Percentiles rank a stretch among this genome's conserved stretches.
These are phyloP conservation scores for Hypoxylon lienhwacheense DNA, from an alignment of 495 filamentous ascomycete species.

Conservation along the genomic window DNA sequence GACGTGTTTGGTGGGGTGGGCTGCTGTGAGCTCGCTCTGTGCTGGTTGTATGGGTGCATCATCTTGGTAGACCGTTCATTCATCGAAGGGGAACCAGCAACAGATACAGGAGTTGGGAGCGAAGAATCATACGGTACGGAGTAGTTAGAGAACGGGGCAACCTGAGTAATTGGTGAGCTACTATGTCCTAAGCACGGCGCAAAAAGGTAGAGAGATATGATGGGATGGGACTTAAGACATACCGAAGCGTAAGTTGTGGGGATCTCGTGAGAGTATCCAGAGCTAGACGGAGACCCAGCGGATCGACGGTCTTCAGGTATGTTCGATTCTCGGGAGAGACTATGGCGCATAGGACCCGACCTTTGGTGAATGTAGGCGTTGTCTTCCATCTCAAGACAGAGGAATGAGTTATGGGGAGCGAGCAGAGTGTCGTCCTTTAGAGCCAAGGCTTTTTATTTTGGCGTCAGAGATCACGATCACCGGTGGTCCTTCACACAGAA, in stretches of 20 bases:
- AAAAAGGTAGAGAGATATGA: neutral
- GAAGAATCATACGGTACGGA: conserved; percentile 46
- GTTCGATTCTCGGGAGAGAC: conserved; percentile 29
- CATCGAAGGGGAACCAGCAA: conserved; percentile 48
- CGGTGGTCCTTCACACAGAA: conserved; percentile 19
- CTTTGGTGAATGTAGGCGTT: conserved; percentile 24
- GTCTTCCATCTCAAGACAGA: conserved; percentile 33
- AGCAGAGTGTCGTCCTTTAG: conserved; percentile 3
- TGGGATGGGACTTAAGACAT: conserved; percentile 13
- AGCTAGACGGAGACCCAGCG: conserved; percentile 25
- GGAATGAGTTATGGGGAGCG: conserved; percentile 1
- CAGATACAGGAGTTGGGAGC: conserved; percentile 52
- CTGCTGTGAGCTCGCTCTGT: conserved; percentile 39
- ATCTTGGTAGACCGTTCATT: conserved; percentile 45
- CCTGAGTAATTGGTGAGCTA: conserved; percentile 32
- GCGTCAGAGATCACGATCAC: conserved; percentile 19
- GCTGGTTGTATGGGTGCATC: conserved; percentile 41
- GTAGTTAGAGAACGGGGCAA: conserved; percentile 49
- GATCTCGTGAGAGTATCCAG: conserved; percentile 36
- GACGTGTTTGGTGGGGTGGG: conserved; percentile 50
- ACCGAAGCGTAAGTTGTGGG: conserved; percentile 36
- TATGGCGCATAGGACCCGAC: conserved; percentile 34
- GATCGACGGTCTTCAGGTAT: conserved; percentile 29
- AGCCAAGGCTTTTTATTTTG: too few relatives aligned
- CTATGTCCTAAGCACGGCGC: conserved; percentile 1